Evolutionary conservation across 768 basidiomycete genomes (phyloP).

Genomic region (Suillus brevipes): DNA sequence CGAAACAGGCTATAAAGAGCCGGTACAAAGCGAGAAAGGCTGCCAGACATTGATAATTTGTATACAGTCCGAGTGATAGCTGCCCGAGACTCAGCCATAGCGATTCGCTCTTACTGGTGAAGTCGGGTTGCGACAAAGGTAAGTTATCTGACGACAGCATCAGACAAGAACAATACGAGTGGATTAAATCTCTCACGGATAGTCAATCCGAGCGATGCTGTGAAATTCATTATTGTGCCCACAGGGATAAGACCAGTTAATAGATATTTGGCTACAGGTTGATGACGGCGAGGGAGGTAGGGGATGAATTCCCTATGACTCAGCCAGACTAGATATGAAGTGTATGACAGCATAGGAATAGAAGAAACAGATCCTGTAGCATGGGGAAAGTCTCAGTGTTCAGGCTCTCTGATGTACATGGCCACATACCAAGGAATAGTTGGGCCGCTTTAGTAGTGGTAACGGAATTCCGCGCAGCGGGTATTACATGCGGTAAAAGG

Average conservation of each 20-base stretch:
- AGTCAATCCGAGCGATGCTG: slow-evolving; percentile 64
- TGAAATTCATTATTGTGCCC: slow-evolving; percentile 54
- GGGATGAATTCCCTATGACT: slow-evolving; percentile 51
- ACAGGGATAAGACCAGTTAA: slow-evolving; percentile 57
- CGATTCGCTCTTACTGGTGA: slow-evolving; percentile 35
- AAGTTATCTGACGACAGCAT: slow-evolving; percentile 6
- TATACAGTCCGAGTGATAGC: slow-evolving; percentile 59
- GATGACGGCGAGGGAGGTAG: slow-evolving; percentile 51
- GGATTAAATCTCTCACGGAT: slow-evolving; percentile 45
- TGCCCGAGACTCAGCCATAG: slow-evolving; percentile 60
- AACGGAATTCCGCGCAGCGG: slow-evolving; percentile 48
- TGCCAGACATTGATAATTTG: slow-evolving; percentile 54
- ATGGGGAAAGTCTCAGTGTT: neutral
- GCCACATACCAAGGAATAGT: slow-evolving; percentile 58
- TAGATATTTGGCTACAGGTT: slow-evolving; percentile 42
- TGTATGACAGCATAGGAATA: slow-evolving; percentile 65
- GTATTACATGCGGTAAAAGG: slow-evolving; percentile 55
- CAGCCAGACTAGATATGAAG: slow-evolving; percentile 60
- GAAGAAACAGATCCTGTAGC: slow-evolving; percentile 53
- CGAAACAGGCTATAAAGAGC: slow-evolving; percentile 48
- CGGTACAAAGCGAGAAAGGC: slow-evolving; percentile 63
- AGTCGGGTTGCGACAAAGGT: slow-evolving; percentile 28
- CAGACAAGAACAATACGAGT: slow-evolving; percentile 6
- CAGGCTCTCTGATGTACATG: neutral
- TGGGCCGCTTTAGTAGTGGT: slow-evolving; percentile 54